Evolutionary conservation across 2,329 filamentous ascomycete genomes (phyloP).

Genomic region (Didymella segeticola): DNA sequence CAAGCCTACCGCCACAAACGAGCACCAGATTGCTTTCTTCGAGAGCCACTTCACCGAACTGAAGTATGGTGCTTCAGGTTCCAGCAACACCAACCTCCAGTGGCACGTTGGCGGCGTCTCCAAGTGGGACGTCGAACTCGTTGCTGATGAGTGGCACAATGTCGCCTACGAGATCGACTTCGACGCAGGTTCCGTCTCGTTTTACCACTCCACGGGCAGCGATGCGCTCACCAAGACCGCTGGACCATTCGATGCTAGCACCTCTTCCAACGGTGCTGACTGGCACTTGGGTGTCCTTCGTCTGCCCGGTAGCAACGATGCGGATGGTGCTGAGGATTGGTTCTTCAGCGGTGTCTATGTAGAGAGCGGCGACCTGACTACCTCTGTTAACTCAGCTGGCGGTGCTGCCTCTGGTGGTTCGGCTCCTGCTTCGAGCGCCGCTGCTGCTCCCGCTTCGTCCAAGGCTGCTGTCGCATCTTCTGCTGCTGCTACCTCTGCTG

Average conservation of each 20-base stretch:
- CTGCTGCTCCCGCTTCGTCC: conserved; percentile 15
- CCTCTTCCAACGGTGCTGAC: conserved; percentile 71
- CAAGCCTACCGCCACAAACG: conserved; percentile 65
- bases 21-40: conserved; percentile 72
- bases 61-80: conserved; percentile 64
- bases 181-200: conserved; percentile 64
- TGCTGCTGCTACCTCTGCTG: conserved; percentile 6
- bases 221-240: conserved; percentile 65
- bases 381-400: conserved; percentile 31
- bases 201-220: conserved; percentile 73
- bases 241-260: conserved; percentile 64
- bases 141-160: conserved; percentile 74
- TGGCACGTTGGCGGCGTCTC: conserved; percentile 68
- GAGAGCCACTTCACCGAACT: conserved; percentile 78
- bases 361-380: conserved; percentile 61
- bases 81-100: conserved; percentile 62
- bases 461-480: conserved; percentile 15
- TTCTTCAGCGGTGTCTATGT: conserved; percentile 77
- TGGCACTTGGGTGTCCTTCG: conserved; percentile 76
- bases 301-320: conserved; percentile 64
- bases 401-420: conserved; percentile 14
- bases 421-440: conserved; percentile 15
- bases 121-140: conserved; percentile 68
- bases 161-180: conserved; percentile 78
- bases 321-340: conserved; percentile 66